phyloP scores from a whole-genome alignment of 225 moss, liverwort and hornwort genomes.

The Lunularia cruciata region DNA sequence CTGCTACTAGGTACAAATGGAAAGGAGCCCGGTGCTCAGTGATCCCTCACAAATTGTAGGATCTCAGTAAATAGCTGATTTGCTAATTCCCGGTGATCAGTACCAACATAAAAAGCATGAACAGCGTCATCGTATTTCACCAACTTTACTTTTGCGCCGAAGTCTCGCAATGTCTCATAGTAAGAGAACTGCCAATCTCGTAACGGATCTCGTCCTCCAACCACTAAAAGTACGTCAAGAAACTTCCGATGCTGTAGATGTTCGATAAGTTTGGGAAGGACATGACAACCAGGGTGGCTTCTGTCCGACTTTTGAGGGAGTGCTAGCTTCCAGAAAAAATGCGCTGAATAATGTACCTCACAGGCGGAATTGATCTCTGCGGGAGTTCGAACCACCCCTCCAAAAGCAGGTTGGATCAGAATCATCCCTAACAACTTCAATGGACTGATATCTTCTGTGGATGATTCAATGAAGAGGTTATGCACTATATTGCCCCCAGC shows the following conservation, averaged over 20 bases:
- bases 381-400: conserved; percentile 3
- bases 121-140: neutral
- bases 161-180: neutral
- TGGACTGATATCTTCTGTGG: neutral
- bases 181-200: conserved; percentile 1
- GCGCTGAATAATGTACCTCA: neutral
- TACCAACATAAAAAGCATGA: conserved; percentile 3
- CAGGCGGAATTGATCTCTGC: neutral
- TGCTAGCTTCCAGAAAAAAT: conserved; percentile 10
- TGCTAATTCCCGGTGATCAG: neutral
- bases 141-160: neutral
- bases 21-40: neutral
- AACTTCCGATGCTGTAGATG: neutral
- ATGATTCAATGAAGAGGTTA: neutral
- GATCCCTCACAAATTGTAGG: neutral
- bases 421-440: neutral
- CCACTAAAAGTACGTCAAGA: neutral
- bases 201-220: conserved; percentile 11
- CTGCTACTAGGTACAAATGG: too few species aligned
- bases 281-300: conserved; percentile 8
- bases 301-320: neutral
- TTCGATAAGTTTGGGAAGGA: neutral
- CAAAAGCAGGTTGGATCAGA: conserved; percentile 12
- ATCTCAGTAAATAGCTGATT: neutral
- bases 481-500: conserved; percentile 17